Evolutionary conservation across 2,329 filamentous ascomycete species (phyloP), one percentile per base, ranked within the genome.

Genomic region (Botryosphaeria agaves): DNA sequence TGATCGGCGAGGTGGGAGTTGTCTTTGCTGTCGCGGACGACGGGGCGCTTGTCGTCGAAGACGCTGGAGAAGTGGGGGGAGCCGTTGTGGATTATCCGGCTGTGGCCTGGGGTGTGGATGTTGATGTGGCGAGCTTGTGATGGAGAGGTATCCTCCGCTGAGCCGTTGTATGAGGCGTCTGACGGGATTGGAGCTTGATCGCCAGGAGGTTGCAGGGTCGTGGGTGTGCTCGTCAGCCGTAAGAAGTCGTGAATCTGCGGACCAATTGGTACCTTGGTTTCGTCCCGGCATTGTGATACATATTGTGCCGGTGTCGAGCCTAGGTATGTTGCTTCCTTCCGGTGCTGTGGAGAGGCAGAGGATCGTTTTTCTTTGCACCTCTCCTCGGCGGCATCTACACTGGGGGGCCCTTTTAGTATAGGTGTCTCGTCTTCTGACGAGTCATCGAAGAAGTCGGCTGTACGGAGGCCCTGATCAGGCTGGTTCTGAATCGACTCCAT

Each of bases 391-490:
- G n/a, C n/a, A n/a, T n/a, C n/a, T n/a, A n/a, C n/a, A n/a, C n/a
- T n/a, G n/a, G n/a, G n/a, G n/a, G n/a, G n/a, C n/a, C n/a, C n/a
- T n/a, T n/a, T n/a, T n/a, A n/a, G n/a, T n/a, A n/a, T n/a, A n/a
- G n/a, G n/a, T n/a, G n/a, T 26, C 5, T 39, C 36, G 7, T 39
- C 31, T 8, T 34, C 34, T 5, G 36, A 36, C 12, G 28, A 41
- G 21, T 42, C 43, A 14, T 54, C 51, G 40, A 56, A 48, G 39
- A 52, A 53, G 36, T 53, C 48, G 7, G 40, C 40, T 2, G 43
- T 49, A 7, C 47, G 39, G 14, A 39, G 33, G 7, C 40, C 41
- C 18, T 40, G 38, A 30, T 52, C 48, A 9, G 38, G 34, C 37
- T 49, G 46, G 14, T 39, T 39, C 14, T 49, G 30, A 6, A 47